Percentiles rank a stretch among this genome's conserved stretches.
phyloP scores from a whole-genome alignment of 2,329 filamentous ascomycete genomes.

The Talaromyces sp. region DNA sequence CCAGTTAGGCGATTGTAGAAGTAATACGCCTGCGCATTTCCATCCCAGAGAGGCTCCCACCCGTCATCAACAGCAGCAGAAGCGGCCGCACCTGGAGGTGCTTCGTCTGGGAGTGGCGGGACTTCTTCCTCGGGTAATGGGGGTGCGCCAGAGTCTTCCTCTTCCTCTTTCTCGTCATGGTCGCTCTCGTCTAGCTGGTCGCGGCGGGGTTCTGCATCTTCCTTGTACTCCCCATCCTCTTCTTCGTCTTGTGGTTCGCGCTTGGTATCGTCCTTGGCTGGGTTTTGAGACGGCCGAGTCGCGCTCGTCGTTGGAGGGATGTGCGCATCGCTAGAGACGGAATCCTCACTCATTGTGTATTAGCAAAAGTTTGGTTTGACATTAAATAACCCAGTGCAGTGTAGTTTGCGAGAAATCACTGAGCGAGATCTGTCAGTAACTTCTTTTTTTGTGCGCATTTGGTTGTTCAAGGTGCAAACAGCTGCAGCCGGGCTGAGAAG shows the following conservation, averaged over 20 bases:
- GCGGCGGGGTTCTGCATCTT: not conserved
- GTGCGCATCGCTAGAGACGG: not conserved
- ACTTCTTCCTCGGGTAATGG: slow-evolving; percentile 39
- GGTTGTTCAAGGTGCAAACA: not conserved
- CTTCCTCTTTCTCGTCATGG: slow-evolving; percentile 12
- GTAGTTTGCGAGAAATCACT: not conserved
- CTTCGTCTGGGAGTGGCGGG: slow-evolving; percentile 51
- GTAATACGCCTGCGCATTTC: slow-evolving; percentile 64
- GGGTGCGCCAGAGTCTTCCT: slow-evolving; percentile 24
- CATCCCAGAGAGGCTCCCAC: slow-evolving; percentile 78
- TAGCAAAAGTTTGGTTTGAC: not conserved
- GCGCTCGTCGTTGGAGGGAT: not conserved
- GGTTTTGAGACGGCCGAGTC: not conserved
- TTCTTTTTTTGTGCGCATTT: not conserved
- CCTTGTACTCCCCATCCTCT: not conserved
- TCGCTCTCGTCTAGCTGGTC: not conserved
- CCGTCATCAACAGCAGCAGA: slow-evolving; percentile 54
- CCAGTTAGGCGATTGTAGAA: slow-evolving; percentile 80
- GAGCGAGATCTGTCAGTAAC: not conserved
- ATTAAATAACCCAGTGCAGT: not conserved
- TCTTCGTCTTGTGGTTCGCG: not conserved
- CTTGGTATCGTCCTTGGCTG: not conserved
- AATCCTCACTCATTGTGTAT: not conserved
- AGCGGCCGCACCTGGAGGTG: slow-evolving; percentile 32
- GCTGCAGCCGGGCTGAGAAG: not conserved